phyloP scores from a whole-genome alignment of 2,329 filamentous ascomycete genomes.

The Aspergillus viridinutans region DNA sequence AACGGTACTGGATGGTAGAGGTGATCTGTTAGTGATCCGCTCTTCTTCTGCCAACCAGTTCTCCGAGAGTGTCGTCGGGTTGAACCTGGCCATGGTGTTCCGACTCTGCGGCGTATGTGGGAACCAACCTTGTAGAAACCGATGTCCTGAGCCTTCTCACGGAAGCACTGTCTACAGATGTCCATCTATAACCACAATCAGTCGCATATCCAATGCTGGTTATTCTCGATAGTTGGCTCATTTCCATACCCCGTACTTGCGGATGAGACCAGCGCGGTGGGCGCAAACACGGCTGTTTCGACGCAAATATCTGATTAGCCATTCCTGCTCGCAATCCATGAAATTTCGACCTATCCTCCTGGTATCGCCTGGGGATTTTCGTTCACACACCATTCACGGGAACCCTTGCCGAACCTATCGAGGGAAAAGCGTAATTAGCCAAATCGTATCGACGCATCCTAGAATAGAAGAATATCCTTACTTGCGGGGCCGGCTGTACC shows the following conservation, averaged over 20 bases:
- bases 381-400: conserved; percentile 77
- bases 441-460: conserved; percentile 6
- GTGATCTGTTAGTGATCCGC: conserved; percentile 12
- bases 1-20: conserved; percentile 27
- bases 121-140: conserved; percentile 63
- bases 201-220: conserved; percentile 5
- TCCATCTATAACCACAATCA: conserved; percentile 31
- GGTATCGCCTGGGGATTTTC: conserved; percentile 8
- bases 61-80: not conserved
- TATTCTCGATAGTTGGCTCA: not conserved
- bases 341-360: not conserved
- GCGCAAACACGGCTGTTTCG: conserved; percentile 70
- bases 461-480: conserved; percentile 45
- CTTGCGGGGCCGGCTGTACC: conserved; percentile 95
- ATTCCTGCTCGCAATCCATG: conserved; percentile 8
- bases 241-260: conserved; percentile 77
- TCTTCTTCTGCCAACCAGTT: conserved; percentile 4
- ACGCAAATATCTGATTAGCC: conserved; percentile 23
- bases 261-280: conserved; percentile 98
- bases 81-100: not conserved
- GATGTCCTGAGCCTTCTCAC: conserved; percentile 64
- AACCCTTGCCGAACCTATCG: conserved; percentile 72
- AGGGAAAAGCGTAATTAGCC: conserved; percentile 15
- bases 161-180: conserved; percentile 67
- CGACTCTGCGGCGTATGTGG: conserved; percentile 6